A percentile compares a stretch with the other conserved stretches of the same genome.
These are phyloP conservation scores for Candida oleophila DNA, from an alignment of 805 yeast genomes.

Conservation along the genomic window DNA sequence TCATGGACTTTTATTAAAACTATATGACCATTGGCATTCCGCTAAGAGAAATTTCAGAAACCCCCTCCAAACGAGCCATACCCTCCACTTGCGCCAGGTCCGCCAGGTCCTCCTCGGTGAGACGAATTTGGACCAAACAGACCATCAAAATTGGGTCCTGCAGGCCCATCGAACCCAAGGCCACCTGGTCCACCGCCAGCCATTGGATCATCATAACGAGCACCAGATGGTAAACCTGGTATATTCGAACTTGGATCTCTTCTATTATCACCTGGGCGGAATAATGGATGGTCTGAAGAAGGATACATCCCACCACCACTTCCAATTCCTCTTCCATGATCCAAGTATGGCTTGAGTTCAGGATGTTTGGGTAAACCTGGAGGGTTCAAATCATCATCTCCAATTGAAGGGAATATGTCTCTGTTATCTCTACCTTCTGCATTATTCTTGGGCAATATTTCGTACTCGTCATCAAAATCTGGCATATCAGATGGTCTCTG, in stretches of 20 bases:
- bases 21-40: no score
- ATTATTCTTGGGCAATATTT: conserved; percentile 18
- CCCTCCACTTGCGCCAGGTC: conserved; percentile 1
- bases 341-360: conserved; percentile 39
- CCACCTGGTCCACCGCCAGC: conserved; percentile 25
- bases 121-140: conserved; percentile 2
- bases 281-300: conserved; percentile 50
- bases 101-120: conserved; percentile 37
- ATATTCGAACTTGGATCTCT: conserved; percentile 21
- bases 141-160: neutral
- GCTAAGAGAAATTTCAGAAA: no score
- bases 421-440: conserved; percentile 10
- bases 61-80: neutral
- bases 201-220: conserved; percentile 53
- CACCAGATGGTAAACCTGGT: conserved; percentile 44
- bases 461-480: conserved; percentile 54
- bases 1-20: neutral
- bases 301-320: conserved; percentile 56
- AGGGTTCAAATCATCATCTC: conserved; percentile 53
- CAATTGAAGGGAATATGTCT: conserved; percentile 32
- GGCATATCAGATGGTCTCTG: conserved; percentile 43
- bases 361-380: conserved; percentile 43
- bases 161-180: conserved; percentile 35
- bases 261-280: conserved; percentile 20
- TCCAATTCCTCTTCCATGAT: conserved; percentile 29